Base-by-base conservation (phyloP, 768 basidiomycete genomes). In the Mrakia gelida region DNA sequence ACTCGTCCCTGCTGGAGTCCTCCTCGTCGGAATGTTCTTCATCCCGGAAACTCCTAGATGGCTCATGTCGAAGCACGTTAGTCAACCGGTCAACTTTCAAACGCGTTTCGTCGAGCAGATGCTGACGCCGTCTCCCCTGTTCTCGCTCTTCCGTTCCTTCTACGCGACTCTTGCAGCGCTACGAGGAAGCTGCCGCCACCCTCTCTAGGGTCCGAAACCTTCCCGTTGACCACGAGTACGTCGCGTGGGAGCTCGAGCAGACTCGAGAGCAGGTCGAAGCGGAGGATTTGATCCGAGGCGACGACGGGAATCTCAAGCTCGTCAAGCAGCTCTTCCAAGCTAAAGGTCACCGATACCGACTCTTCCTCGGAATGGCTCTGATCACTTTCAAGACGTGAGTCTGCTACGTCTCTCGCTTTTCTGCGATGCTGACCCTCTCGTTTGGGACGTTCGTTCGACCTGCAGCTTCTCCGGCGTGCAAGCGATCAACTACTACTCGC, bases 401-500 rank as follows among this genome's bases (percentile, higher is more conserved):
- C n/a, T 8, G 71, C 9, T 0, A 21, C 49, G 8, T 30, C 45
- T 26, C n/a, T 30, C 15, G 71, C 41, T 45, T 43, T 28, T 11
- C 16, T 52, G 43, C 71, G 45, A 45, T 15, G 11, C 45, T 45
- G 9, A 11, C 9, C 45, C 45, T 45, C 45, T 45, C 11, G 41
- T 11, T 5, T 43, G 6, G 7, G 45, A 45, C 45, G 45, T 11
- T 3, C 11, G 41, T n/a, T 45, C 54, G 23, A 13, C 54, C 16
- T 54, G 7, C 54, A 56, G 62, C 38, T 76, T 76, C 68, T 71
- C 68, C 3, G 75, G 75, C 16, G 63, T 76, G 30, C 67, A 71
- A 30, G 85, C 86, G 0, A 86, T 87, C 72, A 79, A 81, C 73
- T 87, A 87, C 80, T 88, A 88, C 81, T 86, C 85, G 4, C 88